Percentiles rank a stretch among this genome's conserved stretches.
Conservation (phyloP, 768 basidiomycete species). For the Suillus bovinus region DNA sequence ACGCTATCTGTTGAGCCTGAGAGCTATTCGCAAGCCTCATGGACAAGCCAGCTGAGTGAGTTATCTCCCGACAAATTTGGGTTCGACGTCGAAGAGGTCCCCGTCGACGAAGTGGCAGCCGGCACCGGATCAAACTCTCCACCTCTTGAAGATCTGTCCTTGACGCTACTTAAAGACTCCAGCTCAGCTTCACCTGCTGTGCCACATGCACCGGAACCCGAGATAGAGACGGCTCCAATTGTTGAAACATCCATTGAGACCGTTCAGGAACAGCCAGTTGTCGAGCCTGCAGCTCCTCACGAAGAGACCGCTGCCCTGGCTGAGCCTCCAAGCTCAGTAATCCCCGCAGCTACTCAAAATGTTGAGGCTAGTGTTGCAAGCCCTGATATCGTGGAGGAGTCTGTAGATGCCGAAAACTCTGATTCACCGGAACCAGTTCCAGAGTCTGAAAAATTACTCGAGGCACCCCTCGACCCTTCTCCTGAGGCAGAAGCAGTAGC, state of each 20-base stretch:
- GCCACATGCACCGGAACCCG: constrained; percentile 5
- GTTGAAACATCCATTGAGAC: not conserved
- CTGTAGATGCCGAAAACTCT: constrained; percentile 12
- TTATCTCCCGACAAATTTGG: constrained; percentile 12
- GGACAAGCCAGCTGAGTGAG: constrained; percentile 12
- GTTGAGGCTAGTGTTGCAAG: not conserved
- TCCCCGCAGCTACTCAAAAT: not conserved
- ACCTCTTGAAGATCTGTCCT: constrained; percentile 26
- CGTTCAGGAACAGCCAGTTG: not conserved
- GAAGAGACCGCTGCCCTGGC: not conserved
- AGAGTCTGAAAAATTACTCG: constrained; percentile 11
- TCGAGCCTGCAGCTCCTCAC: not conserved
- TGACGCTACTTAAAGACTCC: constrained; percentile 27
- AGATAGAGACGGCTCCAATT: constrained; percentile 1
- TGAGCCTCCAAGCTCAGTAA: not conserved
- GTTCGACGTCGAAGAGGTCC: constrained; percentile 25
- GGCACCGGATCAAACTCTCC: constrained; percentile 25
- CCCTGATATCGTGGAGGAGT: constrained; percentile 11
- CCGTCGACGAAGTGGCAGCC: constrained; percentile 23
- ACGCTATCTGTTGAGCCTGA: constrained; percentile 17
- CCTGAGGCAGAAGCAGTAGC: constrained; percentile 14
- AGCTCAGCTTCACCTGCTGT: constrained; percentile 6
- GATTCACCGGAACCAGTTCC: not conserved
- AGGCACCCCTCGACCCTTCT: constrained; percentile 4
- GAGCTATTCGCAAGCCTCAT: constrained; percentile 11